A percentile compares a stretch with the other conserved stretches of the same genome.
Evolutionary conservation across 1,139 yeast genomes (phyloP).

Genomic region (Hemisphaericaspora xylofermentans): DNA sequence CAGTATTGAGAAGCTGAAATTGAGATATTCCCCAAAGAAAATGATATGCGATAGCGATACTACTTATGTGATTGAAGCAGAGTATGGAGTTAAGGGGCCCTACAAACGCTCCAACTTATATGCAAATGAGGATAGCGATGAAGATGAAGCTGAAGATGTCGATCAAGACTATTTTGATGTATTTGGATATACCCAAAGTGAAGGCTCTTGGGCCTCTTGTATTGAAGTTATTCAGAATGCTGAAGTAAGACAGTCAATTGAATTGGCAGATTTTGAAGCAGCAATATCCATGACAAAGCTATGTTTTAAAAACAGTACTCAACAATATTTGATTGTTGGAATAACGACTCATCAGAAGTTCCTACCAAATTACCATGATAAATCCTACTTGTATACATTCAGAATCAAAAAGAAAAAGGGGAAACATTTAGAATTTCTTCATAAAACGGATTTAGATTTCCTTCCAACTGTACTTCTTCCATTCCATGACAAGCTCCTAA

Average conservation of each 20-base stretch:
- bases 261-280: conserved; percentile 42
- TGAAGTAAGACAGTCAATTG: conserved; percentile 40
- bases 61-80: conserved; percentile 48
- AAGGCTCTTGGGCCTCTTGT: conserved; percentile 48
- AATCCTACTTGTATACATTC: conserved; percentile 45
- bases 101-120: conserved; percentile 13
- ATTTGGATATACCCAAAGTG: conserved; percentile 35
- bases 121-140: conserved; percentile 4
- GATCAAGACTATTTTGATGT: conserved; percentile 35
- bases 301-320: conserved; percentile 22
- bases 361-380: conserved; percentile 32
- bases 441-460: conserved; percentile 58
- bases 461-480: conserved; percentile 49
- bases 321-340: conserved; percentile 49
- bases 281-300: conserved; percentile 28
- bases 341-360: conserved; percentile 37
- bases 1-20: conserved; percentile 38
- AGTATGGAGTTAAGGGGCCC: conserved; percentile 37
- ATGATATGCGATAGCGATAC: conserved; percentile 31
- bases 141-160: conserved; percentile 10
- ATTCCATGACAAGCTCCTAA: conserved; percentile 64
- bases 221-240: conserved; percentile 46
- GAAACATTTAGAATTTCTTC: conserved; percentile 47
- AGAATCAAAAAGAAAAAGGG: conserved; percentile 28
- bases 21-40: conserved; percentile 56